Percentiles rank a stretch among this genome's conserved stretches.
phyloP scores from a whole-genome alignment of 805 yeast genomes.

The Jamesozyma rosinii region DNA sequence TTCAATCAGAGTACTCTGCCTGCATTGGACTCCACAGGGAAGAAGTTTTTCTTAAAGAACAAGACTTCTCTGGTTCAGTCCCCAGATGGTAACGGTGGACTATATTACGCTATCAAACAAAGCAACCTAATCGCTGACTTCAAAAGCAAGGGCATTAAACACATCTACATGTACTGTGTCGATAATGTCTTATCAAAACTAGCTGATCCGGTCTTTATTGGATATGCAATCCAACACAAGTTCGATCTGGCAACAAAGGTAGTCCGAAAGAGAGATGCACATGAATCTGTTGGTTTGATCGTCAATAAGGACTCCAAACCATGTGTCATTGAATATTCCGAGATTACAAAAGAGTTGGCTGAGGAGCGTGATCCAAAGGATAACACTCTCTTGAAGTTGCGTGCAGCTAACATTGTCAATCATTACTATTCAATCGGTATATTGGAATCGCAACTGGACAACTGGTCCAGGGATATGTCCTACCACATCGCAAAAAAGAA shows the following conservation, averaged over 20 bases:
- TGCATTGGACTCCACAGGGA: constrained; percentile 66
- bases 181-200: constrained; percentile 87
- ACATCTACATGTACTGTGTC: constrained; percentile 93
- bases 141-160: constrained; percentile 58
- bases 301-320: constrained; percentile 63
- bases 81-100: constrained; percentile 98
- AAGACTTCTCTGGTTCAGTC: constrained; percentile 58
- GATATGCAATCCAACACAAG: constrained; percentile 61
- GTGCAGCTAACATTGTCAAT: constrained; percentile 96
- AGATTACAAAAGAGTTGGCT: constrained; percentile 68
- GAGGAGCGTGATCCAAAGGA: constrained; percentile 53
- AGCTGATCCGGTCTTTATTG: constrained; percentile 82
- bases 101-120: constrained; percentile 70
- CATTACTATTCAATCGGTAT: constrained; percentile 87
- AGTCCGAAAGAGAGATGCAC: constrained; percentile 82
- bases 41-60: constrained; percentile 54
- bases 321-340: constrained; percentile 91
- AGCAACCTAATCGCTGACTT: constrained; percentile 64
- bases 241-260: constrained; percentile 85
- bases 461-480: constrained; percentile 73
- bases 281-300: constrained; percentile 86
- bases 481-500: constrained; percentile 92
- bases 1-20: constrained; percentile 96
- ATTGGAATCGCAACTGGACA: constrained; percentile 46
- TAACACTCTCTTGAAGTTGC: constrained; percentile 53